phyloP scores from a whole-genome alignment of 2,329 filamentous ascomycete genomes.

The Fusarium fracticaudum region DNA sequence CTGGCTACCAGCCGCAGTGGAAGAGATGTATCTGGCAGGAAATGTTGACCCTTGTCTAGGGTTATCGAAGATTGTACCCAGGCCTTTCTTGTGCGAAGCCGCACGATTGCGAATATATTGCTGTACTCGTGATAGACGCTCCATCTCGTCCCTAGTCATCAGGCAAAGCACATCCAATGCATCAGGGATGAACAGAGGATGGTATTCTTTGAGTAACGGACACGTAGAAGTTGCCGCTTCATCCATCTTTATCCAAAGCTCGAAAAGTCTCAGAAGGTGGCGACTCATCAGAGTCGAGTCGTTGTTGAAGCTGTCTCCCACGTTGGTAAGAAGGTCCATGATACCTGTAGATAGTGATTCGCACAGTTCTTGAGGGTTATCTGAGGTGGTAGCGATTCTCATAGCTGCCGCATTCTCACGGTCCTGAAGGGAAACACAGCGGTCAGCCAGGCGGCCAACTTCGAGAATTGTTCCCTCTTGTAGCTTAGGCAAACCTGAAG shows the following conservation, averaged over 20 bases:
- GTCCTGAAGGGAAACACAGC: background rate
- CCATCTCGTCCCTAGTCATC: slow-evolving; percentile 56
- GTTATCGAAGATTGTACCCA: slow-evolving; percentile 60
- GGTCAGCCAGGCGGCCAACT: background rate
- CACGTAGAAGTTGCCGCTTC: slow-evolving; percentile 51
- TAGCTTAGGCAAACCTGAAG: rapidly evolving
- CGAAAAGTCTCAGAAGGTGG: slow-evolving; percentile 61
- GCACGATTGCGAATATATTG: slow-evolving; percentile 31
- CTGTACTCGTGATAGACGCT: slow-evolving; percentile 52
- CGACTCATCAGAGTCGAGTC: slow-evolving; percentile 42
- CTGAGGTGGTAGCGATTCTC: background rate
- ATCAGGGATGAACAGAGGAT: slow-evolving; percentile 60
- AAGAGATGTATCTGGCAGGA: background rate
- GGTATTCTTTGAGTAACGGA: slow-evolving; percentile 60
- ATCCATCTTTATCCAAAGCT: slow-evolving; percentile 69
- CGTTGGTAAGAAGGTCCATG: background rate
- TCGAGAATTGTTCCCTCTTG: background rate
- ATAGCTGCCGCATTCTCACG: rapidly evolving
- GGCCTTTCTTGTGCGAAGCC: background rate
- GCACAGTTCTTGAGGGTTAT: background rate
- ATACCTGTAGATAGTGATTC: background rate
- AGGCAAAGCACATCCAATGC: slow-evolving; percentile 66
- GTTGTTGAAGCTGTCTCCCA: slow-evolving; percentile 44
- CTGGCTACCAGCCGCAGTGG: background rate
- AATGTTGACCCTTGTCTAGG: slow-evolving; percentile 33